Percentiles rank a stretch among this genome's conserved stretches.
phyloP scores from a whole-genome alignment of 140 eudicot species.

The Bidens hawaiensis region DNA sequence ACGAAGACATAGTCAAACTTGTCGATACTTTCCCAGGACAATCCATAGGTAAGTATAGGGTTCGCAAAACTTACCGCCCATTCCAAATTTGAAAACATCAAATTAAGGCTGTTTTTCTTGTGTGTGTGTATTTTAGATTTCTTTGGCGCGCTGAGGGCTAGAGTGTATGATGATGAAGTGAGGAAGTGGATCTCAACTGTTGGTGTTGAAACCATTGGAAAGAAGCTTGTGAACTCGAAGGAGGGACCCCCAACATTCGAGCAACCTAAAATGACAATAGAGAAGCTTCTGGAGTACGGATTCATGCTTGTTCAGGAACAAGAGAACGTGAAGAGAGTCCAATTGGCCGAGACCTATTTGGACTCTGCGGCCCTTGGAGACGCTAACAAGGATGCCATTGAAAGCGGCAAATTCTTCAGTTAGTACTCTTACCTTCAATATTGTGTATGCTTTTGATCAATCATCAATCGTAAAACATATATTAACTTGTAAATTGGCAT shows the following conservation, averaged over 20 bases:
- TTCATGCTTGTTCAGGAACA: constrained; percentile 88
- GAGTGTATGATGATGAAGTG: constrained; percentile 96
- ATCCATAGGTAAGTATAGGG: constrained; percentile 65
- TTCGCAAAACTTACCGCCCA: no score
- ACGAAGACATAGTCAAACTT: constrained; percentile 45
- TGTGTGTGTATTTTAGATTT: constrained; percentile 44
- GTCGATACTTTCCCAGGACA: constrained; percentile 99
- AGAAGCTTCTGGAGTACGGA: constrained; percentile 81
- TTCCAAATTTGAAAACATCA: no score
- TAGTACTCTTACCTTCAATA: no score
- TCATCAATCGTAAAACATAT: neutral
- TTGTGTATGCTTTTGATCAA: no score
- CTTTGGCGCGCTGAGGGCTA: constrained; percentile 97
- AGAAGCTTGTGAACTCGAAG: constrained; percentile 93
- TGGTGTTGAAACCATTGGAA: constrained; percentile 64
- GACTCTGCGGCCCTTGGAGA: constrained; percentile 93
- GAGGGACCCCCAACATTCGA: constrained; percentile 88
- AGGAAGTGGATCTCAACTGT: constrained; percentile 68
- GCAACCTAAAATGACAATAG: constrained; percentile 83
- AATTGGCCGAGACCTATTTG: constrained; percentile 80
- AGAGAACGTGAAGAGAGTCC: constrained; percentile 97
- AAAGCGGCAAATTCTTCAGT: constrained; percentile 66
- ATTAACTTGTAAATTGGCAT: neutral
- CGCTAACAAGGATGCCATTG: constrained; percentile 80
- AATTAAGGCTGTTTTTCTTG: no score